These are phyloP conservation scores for Cucurbita moschata DNA, from an alignment of 306 rosid species.

Conservation along the genomic window DNA sequence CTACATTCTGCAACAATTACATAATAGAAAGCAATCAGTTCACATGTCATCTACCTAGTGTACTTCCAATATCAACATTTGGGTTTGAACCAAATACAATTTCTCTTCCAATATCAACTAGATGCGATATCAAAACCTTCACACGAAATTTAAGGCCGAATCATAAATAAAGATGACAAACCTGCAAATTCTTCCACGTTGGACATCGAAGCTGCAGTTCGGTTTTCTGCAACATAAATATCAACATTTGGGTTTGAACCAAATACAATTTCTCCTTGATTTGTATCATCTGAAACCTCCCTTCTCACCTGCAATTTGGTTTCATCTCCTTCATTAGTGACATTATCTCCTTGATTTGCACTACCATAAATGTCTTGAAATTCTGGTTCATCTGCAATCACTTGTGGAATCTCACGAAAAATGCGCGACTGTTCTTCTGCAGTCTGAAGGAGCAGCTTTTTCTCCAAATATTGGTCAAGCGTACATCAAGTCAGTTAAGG, in stretches of 20 bases:
- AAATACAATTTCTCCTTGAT: slow-evolving; percentile 15
- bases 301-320: neutral
- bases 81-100: slow-evolving; percentile 23
- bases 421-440: slow-evolving; percentile 51
- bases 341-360: slow-evolving; percentile 12
- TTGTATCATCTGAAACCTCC: slow-evolving; percentile 20
- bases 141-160: too few species aligned
- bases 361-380: slow-evolving; percentile 21
- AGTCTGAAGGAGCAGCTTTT: slow-evolving; percentile 48
- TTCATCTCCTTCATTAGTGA: slow-evolving; percentile 10
- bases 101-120: neutral
- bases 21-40: neutral
- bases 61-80: slow-evolving; percentile 18
- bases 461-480: slow-evolving; percentile 50
- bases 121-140: too few species aligned
- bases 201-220: slow-evolving; percentile 11
- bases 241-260: slow-evolving; percentile 32
- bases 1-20: slow-evolving; percentile 23
- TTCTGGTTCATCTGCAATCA: slow-evolving; percentile 45
- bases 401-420: slow-evolving; percentile 50
- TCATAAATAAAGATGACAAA: slow-evolving; percentile 5
- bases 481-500: slow-evolving; percentile 49
- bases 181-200: slow-evolving; percentile 25
- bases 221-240: slow-evolving; percentile 15
- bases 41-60: neutral